Percentiles rank a stretch among this genome's conserved stretches.
These are phyloP conservation scores for Trichoderma oligosporum DNA, from an alignment of 2,329 filamentous ascomycete genomes.

Conservation along the genomic window DNA sequence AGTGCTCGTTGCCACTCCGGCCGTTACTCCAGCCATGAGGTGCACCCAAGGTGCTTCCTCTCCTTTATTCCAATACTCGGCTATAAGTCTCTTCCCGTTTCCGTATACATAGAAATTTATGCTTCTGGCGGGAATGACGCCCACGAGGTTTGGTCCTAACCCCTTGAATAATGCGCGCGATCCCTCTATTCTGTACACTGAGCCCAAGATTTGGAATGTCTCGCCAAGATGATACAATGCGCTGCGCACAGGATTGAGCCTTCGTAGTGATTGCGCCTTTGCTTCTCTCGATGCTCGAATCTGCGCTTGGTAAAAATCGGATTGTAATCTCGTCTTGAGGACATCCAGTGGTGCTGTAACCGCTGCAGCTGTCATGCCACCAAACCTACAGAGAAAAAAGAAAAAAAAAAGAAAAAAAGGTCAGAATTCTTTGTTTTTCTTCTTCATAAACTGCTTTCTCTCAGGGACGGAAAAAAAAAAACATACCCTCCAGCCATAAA, in stretches of 20 bases:
- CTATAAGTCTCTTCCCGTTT: constrained; percentile 81
- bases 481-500: constrained; percentile 84
- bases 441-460: no score
- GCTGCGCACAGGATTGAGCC: constrained; percentile 60
- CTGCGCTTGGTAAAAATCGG: constrained; percentile 88
- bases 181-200: constrained; percentile 77
- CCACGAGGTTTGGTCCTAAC: constrained; percentile 82
- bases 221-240: constrained; percentile 74
- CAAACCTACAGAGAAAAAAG: constrained; percentile 55
- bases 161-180: constrained; percentile 89
- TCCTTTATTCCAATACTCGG: constrained; percentile 68
- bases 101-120: constrained; percentile 96
- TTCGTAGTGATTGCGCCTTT: constrained; percentile 44
- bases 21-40: constrained; percentile 68
- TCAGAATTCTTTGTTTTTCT: background rate
- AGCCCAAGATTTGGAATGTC: constrained; percentile 78
- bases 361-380: constrained; percentile 87
- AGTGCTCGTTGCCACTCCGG: constrained; percentile 82
- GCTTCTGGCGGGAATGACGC: constrained; percentile 81
- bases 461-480: background rate
- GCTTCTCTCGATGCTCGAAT: constrained; percentile 65
- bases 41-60: constrained; percentile 72
- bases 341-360: constrained; percentile 93
- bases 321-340: constrained; percentile 87
- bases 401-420: no score